phyloP scores from a whole-genome alignment of 495 filamentous ascomycete species.

The Hyaloscypha bicolor region DNA sequence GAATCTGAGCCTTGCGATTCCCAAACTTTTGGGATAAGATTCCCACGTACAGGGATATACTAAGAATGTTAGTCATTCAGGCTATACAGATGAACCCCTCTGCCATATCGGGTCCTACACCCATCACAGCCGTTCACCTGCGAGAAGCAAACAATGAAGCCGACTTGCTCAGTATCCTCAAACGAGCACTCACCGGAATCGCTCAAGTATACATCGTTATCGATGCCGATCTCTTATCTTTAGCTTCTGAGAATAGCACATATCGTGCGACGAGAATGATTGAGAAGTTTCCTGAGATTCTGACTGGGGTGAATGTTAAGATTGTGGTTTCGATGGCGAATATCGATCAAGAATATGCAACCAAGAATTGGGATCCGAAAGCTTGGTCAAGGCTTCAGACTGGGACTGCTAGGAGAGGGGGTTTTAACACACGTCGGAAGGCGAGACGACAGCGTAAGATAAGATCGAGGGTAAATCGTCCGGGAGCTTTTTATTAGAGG shows the following conservation, averaged over 20 bases:
- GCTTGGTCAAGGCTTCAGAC: constrained; percentile 9
- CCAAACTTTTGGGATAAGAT: constrained; percentile 5
- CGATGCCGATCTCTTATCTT: constrained; percentile 82
- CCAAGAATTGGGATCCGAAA: constrained; percentile 12
- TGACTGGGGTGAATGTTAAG: constrained; percentile 4
- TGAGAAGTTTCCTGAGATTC: not conserved
- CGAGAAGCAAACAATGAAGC: constrained; percentile 4
- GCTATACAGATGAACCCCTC: constrained; percentile 6
- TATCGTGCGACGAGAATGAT: constrained; percentile 11
- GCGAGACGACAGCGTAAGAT: constrained; percentile 8
- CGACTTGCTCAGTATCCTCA: constrained; percentile 11
- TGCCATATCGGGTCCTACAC: constrained; percentile 7
- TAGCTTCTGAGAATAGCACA: constrained; percentile 5
- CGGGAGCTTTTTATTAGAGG: not conserved
- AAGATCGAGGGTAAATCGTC: not conserved
- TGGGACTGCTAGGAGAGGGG: not conserved
- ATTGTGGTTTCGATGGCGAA: constrained; percentile 67
- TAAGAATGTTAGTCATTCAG: constrained; percentile 4
- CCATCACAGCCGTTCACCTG: constrained; percentile 6
- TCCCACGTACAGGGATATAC: not conserved
- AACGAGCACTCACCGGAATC: constrained; percentile 11
- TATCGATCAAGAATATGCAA: constrained; percentile 68
- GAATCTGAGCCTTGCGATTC: constrained; percentile 5
- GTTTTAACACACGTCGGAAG: constrained; percentile 1
- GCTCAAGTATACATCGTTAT: constrained; percentile 70